These are phyloP conservation scores for Sphenostylis stenocarpa DNA, from an alignment of 306 rosid species.

Conservation along the genomic window DNA sequence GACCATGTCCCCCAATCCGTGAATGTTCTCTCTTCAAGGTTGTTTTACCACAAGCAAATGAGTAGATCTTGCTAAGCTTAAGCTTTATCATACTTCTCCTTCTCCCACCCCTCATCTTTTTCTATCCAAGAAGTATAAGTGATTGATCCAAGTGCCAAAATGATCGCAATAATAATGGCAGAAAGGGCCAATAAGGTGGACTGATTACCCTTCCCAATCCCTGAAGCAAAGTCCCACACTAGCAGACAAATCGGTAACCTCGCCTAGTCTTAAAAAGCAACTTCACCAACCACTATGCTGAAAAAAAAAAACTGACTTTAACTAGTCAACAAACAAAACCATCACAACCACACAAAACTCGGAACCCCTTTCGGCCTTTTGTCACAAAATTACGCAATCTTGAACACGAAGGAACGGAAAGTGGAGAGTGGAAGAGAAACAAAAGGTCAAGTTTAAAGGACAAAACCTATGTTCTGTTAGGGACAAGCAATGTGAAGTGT, in stretches of 20 bases:
- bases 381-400: slow-evolving; percentile 20
- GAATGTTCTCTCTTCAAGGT: slow-evolving; percentile 63
- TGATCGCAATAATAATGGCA: not conserved
- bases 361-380: slow-evolving; percentile 11
- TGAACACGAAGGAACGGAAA: not conserved
- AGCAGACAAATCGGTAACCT: slow-evolving; percentile 23
- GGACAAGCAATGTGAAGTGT: not conserved
- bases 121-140: not conserved
- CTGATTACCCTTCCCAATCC: slow-evolving; percentile 1
- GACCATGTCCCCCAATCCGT: slow-evolving; percentile 79
- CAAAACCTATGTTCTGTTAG: not conserved
- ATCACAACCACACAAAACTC: slow-evolving; percentile 31
- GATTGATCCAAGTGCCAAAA: slow-evolving; percentile 10
- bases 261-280: not conserved
- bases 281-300: not conserved
- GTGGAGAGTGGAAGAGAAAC: not conserved
- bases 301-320: not conserved
- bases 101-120: slow-evolving; percentile 56
- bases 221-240: not conserved
- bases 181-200: slow-evolving; percentile 22
- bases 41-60: slow-evolving; percentile 65
- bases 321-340: slow-evolving; percentile 24
- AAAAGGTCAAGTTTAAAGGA: not conserved
- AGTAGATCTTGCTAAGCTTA: slow-evolving; percentile 82
- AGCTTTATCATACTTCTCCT: slow-evolving; percentile 56